phyloP scores from a whole-genome alignment of 2,329 filamentous ascomycete genomes.

The Phaeomoniella chlamydospora region DNA sequence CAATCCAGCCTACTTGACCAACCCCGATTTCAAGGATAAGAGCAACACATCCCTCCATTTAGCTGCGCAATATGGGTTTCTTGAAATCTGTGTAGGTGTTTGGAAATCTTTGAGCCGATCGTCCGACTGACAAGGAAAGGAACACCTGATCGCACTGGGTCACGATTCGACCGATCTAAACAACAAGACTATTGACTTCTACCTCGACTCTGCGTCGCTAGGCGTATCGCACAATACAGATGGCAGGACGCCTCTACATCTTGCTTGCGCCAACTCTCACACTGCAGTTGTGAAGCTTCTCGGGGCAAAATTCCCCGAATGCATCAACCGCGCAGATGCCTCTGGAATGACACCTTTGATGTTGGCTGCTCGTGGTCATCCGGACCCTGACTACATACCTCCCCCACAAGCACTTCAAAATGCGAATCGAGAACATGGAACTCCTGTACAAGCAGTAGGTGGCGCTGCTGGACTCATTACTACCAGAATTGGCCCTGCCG shows the following conservation, averaged over 20 bases:
- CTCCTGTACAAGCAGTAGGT: not conserved
- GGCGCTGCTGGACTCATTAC: not conserved
- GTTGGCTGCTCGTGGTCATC: conserved; percentile 21
- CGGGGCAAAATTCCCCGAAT: conserved; percentile 46
- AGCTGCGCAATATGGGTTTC: conserved; percentile 57
- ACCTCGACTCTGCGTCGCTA: conserved; percentile 12
- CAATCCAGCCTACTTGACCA: conserved; percentile 57
- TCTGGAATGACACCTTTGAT: conserved; percentile 40
- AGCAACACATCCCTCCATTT: conserved; percentile 78
- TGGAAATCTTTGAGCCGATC: too few species aligned
- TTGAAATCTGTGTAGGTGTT: conserved; percentile 30
- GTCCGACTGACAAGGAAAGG: conserved; percentile 18
- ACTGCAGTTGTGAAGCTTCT: conserved; percentile 62
- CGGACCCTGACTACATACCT: not conserved
- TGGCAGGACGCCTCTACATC: conserved; percentile 68
- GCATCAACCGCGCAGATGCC: conserved; percentile 51
- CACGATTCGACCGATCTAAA: conserved; percentile 47
- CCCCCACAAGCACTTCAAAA: not conserved
- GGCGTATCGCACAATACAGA: conserved; percentile 65
- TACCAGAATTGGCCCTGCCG: not conserved
- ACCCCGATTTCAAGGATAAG: conserved; percentile 66
- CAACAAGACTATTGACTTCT: conserved; percentile 10
- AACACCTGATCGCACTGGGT: conserved; percentile 55
- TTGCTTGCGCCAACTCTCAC: conserved; percentile 56
- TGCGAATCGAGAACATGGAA: not conserved